Evolutionary conservation across 768 basidiomycete species (phyloP), one percentile per base, ranked within the genome.

Genomic region (Stropharia rugosoannulata): DNA sequence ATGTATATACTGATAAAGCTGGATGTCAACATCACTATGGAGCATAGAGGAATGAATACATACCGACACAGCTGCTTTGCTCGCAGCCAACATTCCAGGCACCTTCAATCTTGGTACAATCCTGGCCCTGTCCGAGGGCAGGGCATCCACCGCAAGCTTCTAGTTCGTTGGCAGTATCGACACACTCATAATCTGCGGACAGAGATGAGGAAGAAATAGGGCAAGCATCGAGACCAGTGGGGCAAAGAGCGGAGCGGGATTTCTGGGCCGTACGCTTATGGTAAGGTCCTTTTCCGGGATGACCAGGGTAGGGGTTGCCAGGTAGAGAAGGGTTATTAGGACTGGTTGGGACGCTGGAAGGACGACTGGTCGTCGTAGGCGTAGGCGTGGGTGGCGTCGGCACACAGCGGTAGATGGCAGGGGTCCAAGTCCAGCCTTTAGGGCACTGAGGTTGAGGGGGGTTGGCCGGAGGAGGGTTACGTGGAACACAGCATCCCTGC

Each of bases 141-240:
- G 81, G 69, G 66, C 90, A 93, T 27, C 91, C 90, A 59, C 90
- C 90, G 69, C 90, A 93, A 12, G 85, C 84, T 56, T 83, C 76
- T 44, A 92, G 78, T 56, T 91, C 88, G 42, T 72, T 72, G 15
- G 69, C 61, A 29, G 79, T 79, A 70, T 93, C 87, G 49, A 92
- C 63, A 64, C 85, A 88, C 64, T 88, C 85, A 60, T 75, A 83
- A 53, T 83, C 80, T 32, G 69, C 75, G 18, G 64, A 68, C 36
- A 73, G 59, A 22, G 73, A 77, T 18, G 70, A 51, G 57, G 73
- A 77, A 18, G 69, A 51, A 57, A 86, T 74, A 15, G 83, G 83
- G 71, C 85, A 88, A 27, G 84, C 83, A 38, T 80, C 74, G 32
- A 83, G 68, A 35, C 76, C 78, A 42, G 62, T 61, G 15, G 85